Evolutionary conservation across 1,284 basidiomycete genomes (phyloP).

Genomic region (Golubevia pallescens): DNA sequence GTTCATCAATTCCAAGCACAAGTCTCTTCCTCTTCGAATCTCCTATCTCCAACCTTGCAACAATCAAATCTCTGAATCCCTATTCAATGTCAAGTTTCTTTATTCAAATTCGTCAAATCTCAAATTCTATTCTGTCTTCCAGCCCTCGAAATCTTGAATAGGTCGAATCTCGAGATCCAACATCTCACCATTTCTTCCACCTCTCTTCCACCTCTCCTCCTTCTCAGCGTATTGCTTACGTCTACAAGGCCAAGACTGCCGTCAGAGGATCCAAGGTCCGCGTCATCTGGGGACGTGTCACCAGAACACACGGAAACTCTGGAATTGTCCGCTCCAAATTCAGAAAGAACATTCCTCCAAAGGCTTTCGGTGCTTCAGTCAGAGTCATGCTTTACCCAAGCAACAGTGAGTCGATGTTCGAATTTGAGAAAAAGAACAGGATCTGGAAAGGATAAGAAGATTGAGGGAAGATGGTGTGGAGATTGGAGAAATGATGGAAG

Average conservation of each 20-base stretch:
- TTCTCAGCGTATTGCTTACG: constrained; percentile 89
- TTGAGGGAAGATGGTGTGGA: no score
- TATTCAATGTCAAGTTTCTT: background rate
- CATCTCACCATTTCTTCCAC: background rate
- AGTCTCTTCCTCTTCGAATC: no score
- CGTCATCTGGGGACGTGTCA: constrained; percentile 88
- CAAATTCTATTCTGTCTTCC: background rate
- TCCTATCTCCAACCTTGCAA: no score
- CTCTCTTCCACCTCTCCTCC: background rate
- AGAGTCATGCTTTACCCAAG: constrained; percentile 81
- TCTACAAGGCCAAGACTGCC: constrained; percentile 94
- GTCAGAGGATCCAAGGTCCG: constrained; percentile 90
- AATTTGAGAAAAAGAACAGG: no score
- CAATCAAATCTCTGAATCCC: background rate
- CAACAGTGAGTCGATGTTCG: no score
- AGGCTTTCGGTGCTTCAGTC: constrained; percentile 91
- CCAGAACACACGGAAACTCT: constrained; percentile 72
- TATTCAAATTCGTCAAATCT: background rate
- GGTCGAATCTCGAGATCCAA: background rate
- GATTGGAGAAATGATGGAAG: no score
- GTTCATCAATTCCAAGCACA: no score
- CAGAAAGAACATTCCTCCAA: constrained; percentile 91
- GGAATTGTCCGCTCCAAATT: constrained; percentile 99
- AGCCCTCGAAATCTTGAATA: constrained; percentile 2
- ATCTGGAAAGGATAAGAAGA: no score